phyloP scores from a whole-genome alignment of 495 filamentous ascomycete genomes.

The Neurospora sp. region DNA sequence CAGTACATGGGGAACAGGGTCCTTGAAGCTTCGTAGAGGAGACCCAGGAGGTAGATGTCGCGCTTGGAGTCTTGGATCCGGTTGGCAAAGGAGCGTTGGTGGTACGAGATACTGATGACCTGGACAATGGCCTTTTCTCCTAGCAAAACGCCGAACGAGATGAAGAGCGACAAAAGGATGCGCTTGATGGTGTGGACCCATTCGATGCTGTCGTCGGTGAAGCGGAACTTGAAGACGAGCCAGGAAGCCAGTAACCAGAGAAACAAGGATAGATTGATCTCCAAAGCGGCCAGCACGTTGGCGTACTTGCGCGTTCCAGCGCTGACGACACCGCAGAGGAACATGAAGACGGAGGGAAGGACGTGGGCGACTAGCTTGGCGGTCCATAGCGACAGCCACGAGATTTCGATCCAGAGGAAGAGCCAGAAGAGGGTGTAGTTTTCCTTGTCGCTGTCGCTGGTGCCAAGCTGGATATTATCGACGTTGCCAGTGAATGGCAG shows the following conservation, averaged over 20 bases:
- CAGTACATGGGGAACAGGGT: constrained; percentile 85
- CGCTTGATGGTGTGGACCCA: constrained; percentile 50
- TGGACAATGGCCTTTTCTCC: constrained; percentile 78
- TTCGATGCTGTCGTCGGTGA: constrained; percentile 16
- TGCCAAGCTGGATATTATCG: constrained; percentile 27
- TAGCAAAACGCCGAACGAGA: constrained; percentile 68
- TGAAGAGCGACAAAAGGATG: constrained; percentile 65
- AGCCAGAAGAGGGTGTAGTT: constrained; percentile 56
- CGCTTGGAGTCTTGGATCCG: constrained; percentile 85
- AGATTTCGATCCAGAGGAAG: constrained; percentile 84
- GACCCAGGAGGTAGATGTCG: constrained; percentile 64
- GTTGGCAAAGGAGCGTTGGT: constrained; percentile 81
- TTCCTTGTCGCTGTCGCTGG: constrained; percentile 29
- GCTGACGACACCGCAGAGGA: constrained; percentile 80
- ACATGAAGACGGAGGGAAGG: constrained; percentile 75
- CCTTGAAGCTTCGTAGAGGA: constrained; percentile 83
- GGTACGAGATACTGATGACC: constrained; percentile 88
- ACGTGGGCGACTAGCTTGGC: constrained; percentile 72
- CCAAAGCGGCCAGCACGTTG: constrained; percentile 63
- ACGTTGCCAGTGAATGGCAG: constrained; percentile 38
- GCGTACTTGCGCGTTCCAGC: constrained; percentile 90
- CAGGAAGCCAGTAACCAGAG: constrained; percentile 74
- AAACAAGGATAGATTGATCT: constrained; percentile 79
- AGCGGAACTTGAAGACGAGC: constrained; percentile 69
- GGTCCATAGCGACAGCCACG: constrained; percentile 83